A percentile compares a stretch with the other conserved stretches of the same genome.
These are phyloP conservation scores for Sporopachydermia lactativora DNA, from an alignment of 805 yeast species.

Conservation along the genomic window DNA sequence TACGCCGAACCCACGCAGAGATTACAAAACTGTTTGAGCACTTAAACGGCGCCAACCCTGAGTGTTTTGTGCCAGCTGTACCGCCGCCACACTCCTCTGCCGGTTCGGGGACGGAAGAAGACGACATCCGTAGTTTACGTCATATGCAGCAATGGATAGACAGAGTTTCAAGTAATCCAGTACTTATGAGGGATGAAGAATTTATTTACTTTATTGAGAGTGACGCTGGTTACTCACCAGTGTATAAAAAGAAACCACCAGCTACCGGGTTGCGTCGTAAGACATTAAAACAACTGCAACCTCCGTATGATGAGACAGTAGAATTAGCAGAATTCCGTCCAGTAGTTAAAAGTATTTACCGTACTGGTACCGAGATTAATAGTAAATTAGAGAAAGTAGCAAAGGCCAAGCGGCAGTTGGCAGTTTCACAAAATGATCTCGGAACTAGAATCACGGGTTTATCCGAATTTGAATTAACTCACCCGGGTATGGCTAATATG, in stretches of 20 bases:
- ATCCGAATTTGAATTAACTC: constrained; percentile 32
- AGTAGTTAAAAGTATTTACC: constrained; percentile 60
- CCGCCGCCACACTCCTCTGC: constrained; percentile 66
- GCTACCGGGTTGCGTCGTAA: constrained; percentile 83
- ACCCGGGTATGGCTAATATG: constrained; percentile 57
- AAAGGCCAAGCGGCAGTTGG: constrained; percentile 30
- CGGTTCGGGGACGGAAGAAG: constrained; percentile 79
- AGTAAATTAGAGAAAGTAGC: constrained; percentile 44
- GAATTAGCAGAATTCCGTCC: constrained; percentile 84
- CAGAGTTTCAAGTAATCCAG: constrained; percentile 57
- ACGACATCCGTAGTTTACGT: constrained; percentile 36
- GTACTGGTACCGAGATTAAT: constrained; percentile 34
- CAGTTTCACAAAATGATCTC: constrained; percentile 40
- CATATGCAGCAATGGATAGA: constrained; percentile 81
- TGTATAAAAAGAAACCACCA: constrained; percentile 42
- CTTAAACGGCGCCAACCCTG: constrained; percentile 69
- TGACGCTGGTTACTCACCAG: constrained; percentile 53
- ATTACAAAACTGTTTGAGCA: constrained; percentile 63
- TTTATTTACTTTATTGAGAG: constrained; percentile 71
- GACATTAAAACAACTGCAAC: constrained; percentile 80
- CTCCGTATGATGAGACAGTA: constrained; percentile 79
- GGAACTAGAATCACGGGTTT: constrained; percentile 30
- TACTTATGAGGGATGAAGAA: constrained; percentile 79
- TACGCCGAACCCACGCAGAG: constrained; percentile 74
- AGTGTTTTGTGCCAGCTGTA: constrained; percentile 83